Evolutionary conservation across 805 yeast genomes (phyloP).

Genomic region (Priceomyces fermenticarens): DNA sequence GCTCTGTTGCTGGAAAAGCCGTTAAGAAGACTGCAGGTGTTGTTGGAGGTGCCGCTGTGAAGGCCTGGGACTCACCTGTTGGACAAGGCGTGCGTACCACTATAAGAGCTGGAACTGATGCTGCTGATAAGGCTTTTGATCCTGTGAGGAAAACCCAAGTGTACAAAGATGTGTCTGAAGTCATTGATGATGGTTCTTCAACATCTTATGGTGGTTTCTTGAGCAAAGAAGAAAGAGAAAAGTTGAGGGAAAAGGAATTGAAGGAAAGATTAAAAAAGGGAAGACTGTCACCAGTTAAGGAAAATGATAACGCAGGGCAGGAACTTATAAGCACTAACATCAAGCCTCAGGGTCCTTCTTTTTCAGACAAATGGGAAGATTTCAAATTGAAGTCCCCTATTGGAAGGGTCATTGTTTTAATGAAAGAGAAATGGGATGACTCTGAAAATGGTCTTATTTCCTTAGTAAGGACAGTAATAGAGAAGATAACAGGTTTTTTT

Average conservation of each 20-base stretch:
- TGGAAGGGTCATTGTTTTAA: slow-evolving; percentile 59
- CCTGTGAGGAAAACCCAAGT: slow-evolving; percentile 90
- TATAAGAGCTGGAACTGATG: slow-evolving; percentile 78
- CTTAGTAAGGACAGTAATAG: slow-evolving; percentile 71
- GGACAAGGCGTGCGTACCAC: slow-evolving; percentile 86
- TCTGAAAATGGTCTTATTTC: slow-evolving; percentile 89
- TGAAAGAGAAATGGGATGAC: slow-evolving; percentile 83
- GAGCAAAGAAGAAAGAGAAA: slow-evolving; percentile 74
- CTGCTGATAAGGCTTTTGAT: slow-evolving; percentile 83
- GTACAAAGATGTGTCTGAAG: slow-evolving; percentile 84
- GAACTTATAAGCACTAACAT: slow-evolving; percentile 79
- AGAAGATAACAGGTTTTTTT: slow-evolving; percentile 81
- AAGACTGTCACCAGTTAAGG: slow-evolving; percentile 60
- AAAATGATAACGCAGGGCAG: slow-evolving; percentile 79
- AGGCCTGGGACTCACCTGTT: slow-evolving; percentile 95
- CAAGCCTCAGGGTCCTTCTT: slow-evolving; percentile 66
- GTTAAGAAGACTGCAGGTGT: slow-evolving; percentile 89
- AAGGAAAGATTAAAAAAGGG: slow-evolving; percentile 60
- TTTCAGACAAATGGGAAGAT: slow-evolving; percentile 63
- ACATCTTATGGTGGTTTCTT: slow-evolving; percentile 91
- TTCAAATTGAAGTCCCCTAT: slow-evolving; percentile 65
- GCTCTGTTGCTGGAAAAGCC: slow-evolving; percentile 68
- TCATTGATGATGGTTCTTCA: slow-evolving; percentile 88
- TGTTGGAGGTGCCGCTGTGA: slow-evolving; percentile 82
- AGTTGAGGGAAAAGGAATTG: slow-evolving; percentile 51